Percentiles rank a stretch among this genome's conserved stretches.
These are phyloP conservation scores for Fraxinus quadrangulata DNA, from an alignment of 257 asterid species.

Conservation along the genomic window DNA sequence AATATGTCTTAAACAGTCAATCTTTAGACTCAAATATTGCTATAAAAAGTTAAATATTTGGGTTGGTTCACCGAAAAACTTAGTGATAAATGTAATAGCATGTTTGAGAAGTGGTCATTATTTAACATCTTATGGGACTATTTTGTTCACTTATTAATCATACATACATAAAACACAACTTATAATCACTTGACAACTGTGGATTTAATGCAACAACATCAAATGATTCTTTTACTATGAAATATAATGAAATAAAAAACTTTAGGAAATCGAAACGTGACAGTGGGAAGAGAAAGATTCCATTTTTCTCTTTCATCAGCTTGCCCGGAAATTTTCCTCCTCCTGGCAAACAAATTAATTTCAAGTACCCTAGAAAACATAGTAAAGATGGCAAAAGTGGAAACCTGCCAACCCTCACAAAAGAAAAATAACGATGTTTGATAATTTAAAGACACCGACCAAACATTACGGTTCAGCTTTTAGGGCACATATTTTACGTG, in stretches of 20 bases:
- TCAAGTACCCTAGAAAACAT: not conserved
- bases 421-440: not conserved
- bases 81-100: no score
- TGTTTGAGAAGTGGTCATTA: no score
- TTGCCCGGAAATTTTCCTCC: not conserved
- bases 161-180: no score
- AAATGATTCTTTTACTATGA: not conserved
- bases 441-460: constrained; percentile 29
- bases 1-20: no score
- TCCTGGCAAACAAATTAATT: not conserved
- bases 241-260: not conserved
- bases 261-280: not conserved
- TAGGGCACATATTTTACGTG: constrained; percentile 32
- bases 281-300: not conserved
- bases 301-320: not conserved
- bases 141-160: no score
- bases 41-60: no score
- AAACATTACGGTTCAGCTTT: constrained; percentile 37
- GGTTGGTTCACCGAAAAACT: no score
- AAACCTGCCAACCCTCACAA: constrained; percentile 25
- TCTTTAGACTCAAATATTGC: no score
- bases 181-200: no score
- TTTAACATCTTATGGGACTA: no score
- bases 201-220: not conserved
- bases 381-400: constrained; percentile 36